phyloP scores from a whole-genome alignment of 176 grass and related monocot species.

The Saccharum officinarum region DNA sequence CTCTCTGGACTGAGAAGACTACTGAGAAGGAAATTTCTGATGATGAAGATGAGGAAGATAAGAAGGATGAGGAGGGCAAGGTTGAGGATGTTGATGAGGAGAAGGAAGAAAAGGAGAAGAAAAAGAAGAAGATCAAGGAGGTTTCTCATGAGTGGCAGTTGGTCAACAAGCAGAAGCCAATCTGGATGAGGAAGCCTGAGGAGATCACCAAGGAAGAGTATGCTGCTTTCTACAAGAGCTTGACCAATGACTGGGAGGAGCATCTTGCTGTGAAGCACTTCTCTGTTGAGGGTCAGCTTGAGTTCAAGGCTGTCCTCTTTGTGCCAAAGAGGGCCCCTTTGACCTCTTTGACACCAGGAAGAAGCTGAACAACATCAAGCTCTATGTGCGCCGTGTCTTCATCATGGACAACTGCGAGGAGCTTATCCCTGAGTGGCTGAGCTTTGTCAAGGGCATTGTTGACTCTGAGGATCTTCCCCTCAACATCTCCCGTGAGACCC shows the following conservation, averaged over 20 bases:
- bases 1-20: constrained; percentile 92
- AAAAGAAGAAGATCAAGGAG: constrained; percentile 99
- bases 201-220: constrained; percentile 98
- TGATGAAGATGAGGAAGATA: constrained; percentile 95
- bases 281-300: constrained; percentile 96
- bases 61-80: constrained; percentile 98
- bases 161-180: constrained; percentile 96
- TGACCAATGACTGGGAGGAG: constrained; percentile 99
- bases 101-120: constrained; percentile 86
- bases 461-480: constrained; percentile 99
- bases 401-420: constrained; percentile 99
- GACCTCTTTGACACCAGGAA: constrained; percentile 97
- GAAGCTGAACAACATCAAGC: constrained; percentile 97
- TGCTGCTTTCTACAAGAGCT: constrained; percentile 95
- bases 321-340: constrained; percentile 90
- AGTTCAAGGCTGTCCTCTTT: constrained; percentile 96
- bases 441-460: constrained; percentile 95
- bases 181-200: constrained; percentile 99
- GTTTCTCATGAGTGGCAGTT: constrained; percentile 92
- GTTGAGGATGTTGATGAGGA: constrained; percentile 93
- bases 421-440: constrained; percentile 85
- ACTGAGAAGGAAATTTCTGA: constrained; percentile 98
- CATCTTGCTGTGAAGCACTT: constrained; percentile 95
- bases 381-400: constrained; percentile 89
- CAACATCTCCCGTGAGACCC: constrained; percentile 91